Evolutionary conservation across 768 basidiomycete species (phyloP).

Genomic region (Ramaria rubella): DNA sequence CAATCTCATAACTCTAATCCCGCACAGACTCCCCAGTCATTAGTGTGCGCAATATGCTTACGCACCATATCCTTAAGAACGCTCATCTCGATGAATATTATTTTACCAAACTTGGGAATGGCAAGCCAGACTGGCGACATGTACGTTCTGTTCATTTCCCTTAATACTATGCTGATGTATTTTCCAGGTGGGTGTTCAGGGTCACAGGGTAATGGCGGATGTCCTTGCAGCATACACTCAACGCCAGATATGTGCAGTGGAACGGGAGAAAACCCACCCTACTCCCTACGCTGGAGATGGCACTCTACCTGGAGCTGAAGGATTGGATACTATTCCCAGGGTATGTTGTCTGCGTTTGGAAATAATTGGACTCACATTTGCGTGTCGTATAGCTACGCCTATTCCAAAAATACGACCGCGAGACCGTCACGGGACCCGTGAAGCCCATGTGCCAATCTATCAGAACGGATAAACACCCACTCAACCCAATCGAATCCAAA

Average conservation of each 20-base stretch:
- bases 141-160: background rate
- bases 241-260: conserved; percentile 11
- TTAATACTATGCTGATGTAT: background rate
- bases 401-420: conserved; percentile 9
- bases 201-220: conserved; percentile 12
- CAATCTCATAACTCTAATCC: background rate
- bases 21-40: conserved; percentile 6
- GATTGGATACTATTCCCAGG: conserved; percentile 5
- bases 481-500: conserved; percentile 6
- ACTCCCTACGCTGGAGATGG: background rate
- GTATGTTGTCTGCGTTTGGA: background rate
- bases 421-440: background rate
- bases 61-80: conserved; percentile 8
- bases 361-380: background rate
- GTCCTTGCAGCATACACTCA: conserved; percentile 9
- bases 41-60: conserved; percentile 13
- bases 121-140: conserved; percentile 8
- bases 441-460: conserved; percentile 7
- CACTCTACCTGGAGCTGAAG: background rate
- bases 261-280: background rate
- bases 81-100: conserved; percentile 5
- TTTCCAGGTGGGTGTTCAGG: conserved; percentile 4
- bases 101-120: conserved; percentile 1
- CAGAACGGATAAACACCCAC: conserved; percentile 9
- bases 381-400: conserved; percentile 1